These are phyloP conservation scores for Phylloporus scabripes DNA, from an alignment of 768 basidiomycete genomes.

Conservation along the genomic window DNA sequence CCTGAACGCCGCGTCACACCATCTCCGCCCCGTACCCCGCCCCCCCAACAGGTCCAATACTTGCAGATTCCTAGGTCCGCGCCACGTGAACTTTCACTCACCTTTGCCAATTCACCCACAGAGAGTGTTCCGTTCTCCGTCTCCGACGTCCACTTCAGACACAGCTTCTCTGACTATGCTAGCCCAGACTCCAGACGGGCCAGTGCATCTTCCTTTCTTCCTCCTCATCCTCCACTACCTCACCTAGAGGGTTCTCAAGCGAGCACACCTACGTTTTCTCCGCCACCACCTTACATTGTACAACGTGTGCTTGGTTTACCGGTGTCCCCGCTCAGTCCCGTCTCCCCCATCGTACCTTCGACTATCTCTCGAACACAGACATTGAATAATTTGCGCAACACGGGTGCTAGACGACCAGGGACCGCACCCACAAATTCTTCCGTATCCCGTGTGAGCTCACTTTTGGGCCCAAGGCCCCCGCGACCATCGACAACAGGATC, in stretches of 20 bases:
- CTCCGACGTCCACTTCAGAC: conserved; percentile 48
- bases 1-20: conserved; percentile 16
- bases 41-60: conserved; percentile 16
- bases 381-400: neutral
- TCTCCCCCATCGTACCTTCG: conserved; percentile 1
- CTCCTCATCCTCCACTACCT: conserved; percentile 41
- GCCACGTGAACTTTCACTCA: conserved; percentile 24
- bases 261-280: conserved; percentile 8
- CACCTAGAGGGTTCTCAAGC: conserved; percentile 18
- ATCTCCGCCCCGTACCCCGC: conserved; percentile 14
- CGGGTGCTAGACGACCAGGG: conserved; percentile 3
- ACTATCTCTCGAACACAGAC: neutral
- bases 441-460: conserved; percentile 15
- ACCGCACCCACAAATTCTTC: conserved; percentile 3
- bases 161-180: conserved; percentile 33
- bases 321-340: conserved; percentile 17
- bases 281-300: conserved; percentile 29
- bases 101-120: conserved; percentile 44
- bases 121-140: conserved; percentile 54
- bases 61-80: conserved; percentile 20
- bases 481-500: conserved; percentile 20
- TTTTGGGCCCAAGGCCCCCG: conserved; percentile 30
- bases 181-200: conserved; percentile 29
- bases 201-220: conserved; percentile 33
- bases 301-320: conserved; percentile 29